Conservation (phyloP, 208 protist genomes). For the Trypanosoma brucei region DNA sequence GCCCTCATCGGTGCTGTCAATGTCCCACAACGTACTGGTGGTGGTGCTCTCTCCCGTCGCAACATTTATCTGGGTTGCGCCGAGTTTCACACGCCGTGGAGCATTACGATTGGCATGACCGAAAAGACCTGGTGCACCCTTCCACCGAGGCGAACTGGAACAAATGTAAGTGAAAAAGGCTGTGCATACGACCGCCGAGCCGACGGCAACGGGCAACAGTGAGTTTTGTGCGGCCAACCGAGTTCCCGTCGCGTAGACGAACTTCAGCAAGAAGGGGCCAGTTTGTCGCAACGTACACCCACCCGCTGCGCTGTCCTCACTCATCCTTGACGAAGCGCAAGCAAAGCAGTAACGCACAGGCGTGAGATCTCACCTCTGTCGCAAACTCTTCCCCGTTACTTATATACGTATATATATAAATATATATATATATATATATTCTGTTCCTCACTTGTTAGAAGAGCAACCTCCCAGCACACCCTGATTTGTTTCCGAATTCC, state of each 20-base stretch:
- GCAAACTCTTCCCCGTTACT: too few relatives aligned
- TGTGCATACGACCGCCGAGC: not conserved
- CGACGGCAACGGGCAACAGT: not conserved
- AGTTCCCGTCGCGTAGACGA: not conserved
- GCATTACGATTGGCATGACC: constrained; percentile 4
- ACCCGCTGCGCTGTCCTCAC: not conserved
- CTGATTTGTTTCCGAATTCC: too few relatives aligned
- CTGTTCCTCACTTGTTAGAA: too few relatives aligned
- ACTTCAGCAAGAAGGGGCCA: not conserved
- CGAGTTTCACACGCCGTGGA: not conserved
- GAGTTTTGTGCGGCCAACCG: not conserved
- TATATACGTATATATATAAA: too few relatives aligned
- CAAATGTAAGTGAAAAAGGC: not conserved
- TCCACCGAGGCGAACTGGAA: not conserved
- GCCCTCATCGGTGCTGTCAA: too few relatives aligned
- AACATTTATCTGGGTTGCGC: not conserved
- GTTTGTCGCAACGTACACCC: not conserved
- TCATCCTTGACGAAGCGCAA: not conserved
- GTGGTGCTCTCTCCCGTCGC: not conserved
- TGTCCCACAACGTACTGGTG: not conserved
- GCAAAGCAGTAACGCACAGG: not conserved
- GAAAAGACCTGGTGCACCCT: not conserved
- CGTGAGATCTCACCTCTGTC: too few relatives aligned
- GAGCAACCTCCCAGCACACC: too few relatives aligned
- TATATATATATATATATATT: too few relatives aligned